Conservation (phyloP, 2,329 filamentous ascomycete species). For the Gyromitra esculenta region DNA sequence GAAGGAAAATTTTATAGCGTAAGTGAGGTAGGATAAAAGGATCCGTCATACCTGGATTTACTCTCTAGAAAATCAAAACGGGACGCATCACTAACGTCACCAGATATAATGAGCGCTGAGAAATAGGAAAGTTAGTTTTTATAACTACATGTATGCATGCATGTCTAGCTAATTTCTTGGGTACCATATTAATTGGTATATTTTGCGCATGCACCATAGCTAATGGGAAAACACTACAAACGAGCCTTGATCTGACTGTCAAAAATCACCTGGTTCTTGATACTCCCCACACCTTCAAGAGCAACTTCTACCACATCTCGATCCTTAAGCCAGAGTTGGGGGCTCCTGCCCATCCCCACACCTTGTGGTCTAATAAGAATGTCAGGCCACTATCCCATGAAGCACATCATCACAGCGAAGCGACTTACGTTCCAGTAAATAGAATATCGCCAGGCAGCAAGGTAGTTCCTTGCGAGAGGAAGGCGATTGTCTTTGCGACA, state of each 20-base stretch:
- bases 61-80: not conserved
- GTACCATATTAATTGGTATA: slow-evolving; percentile 4
- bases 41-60: not conserved
- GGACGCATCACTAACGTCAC: not conserved
- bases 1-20: slow-evolving; percentile 23
- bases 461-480: slow-evolving; percentile 71
- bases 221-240: slow-evolving; percentile 30
- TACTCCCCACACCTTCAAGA: slow-evolving; percentile 72
- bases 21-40: not conserved
- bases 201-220: slow-evolving; percentile 20
- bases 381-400: not conserved
- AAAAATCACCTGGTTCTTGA: slow-evolving; percentile 62
- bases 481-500: slow-evolving; percentile 69
- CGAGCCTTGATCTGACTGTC: slow-evolving; percentile 34
- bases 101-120: not conserved
- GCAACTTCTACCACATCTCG: slow-evolving; percentile 76
- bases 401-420: not conserved
- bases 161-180: not conserved
- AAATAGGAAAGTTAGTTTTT: not conserved
- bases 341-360: slow-evolving; percentile 72
- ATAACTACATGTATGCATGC: not conserved
- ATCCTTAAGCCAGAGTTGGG: slow-evolving; percentile 74
- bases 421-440: slow-evolving; percentile 71
- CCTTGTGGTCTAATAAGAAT: slow-evolving; percentile 68
- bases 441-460: slow-evolving; percentile 72